Conservation (phyloP, 768 basidiomycete genomes). For the Trametes coccinea region DNA sequence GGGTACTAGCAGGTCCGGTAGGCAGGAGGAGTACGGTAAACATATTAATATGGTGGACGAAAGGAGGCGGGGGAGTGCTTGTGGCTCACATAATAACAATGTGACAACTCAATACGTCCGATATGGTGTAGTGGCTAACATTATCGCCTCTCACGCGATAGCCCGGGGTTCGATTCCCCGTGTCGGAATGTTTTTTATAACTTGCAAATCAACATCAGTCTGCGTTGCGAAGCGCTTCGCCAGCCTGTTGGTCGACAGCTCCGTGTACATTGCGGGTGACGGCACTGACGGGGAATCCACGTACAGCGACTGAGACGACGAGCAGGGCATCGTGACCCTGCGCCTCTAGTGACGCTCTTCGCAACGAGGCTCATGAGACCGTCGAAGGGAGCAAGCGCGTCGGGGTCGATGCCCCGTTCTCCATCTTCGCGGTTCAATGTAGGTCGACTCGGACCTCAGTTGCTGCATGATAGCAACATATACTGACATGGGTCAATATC, state of each 20-base stretch:
- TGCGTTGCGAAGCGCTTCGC: conserved; percentile 3
- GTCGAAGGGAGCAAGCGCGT: conserved; percentile 63
- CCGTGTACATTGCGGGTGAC: conserved; percentile 57
- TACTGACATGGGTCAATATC: background rate
- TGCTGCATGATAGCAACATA: background rate
- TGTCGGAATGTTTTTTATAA: conserved; percentile 8
- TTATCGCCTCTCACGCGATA: conserved; percentile 21
- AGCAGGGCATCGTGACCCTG: conserved; percentile 61
- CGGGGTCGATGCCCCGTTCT: conserved; percentile 76
- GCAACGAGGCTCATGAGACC: conserved; percentile 65
- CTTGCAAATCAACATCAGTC: too few species aligned
- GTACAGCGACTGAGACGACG: conserved; percentile 61
- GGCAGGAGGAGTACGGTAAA: too few species aligned
- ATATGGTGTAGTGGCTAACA: conserved; percentile 21
- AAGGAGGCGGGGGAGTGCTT: too few species aligned
- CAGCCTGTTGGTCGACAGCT: conserved; percentile 21
- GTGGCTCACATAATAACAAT: too few species aligned
- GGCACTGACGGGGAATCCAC: conserved; percentile 34
- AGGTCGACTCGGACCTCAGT: conserved; percentile 31
- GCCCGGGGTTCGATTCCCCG: conserved; percentile 20
- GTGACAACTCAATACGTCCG: background rate
- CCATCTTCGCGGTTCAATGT: conserved; percentile 73
- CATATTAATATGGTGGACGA: too few species aligned
- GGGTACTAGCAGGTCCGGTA: too few species aligned
- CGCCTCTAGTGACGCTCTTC: conserved; percentile 66